Evolutionary conservation across 768 basidiomycete genomes (phyloP), one percentile per base, ranked within the genome.

Genomic region (Lactifluus hygrophoroides): DNA sequence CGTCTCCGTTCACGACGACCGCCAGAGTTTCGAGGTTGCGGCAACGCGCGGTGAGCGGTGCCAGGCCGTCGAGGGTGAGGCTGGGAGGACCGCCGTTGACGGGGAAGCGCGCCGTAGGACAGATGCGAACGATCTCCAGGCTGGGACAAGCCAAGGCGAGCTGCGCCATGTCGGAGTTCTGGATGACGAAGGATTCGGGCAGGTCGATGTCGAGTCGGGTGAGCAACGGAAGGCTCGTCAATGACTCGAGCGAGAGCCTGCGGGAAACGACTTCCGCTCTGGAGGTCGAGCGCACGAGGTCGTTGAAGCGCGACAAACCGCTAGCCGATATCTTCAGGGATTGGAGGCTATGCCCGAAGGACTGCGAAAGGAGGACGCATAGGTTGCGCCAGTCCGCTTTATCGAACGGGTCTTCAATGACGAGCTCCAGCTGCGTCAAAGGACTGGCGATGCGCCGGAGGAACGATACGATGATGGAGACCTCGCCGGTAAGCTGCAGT

Each of bases 391-490:
- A 90, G 66, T 90, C 87, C 8, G 77, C 78, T 57, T 78, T 77
- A 66, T 83, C 82, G 21, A 86, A 86, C 16, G 88, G 86, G 64
- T 90, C 88, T 62, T 90, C 88, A 63, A 90, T 85, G 68, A 84
- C 75, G 38, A 90, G 80, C 49, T 90, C 88, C 53, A 90, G 75
- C 51, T 80, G 77, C n/a, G 76, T 74, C 66, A 90, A 71, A n/a
- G 79, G 75, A 68, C 80, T 81, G 19, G 81, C 77, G 64, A 90
- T 69, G 66, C 88, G 85, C 64, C 78, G 82, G 63, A 90, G 70
- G 74, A 90, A 90, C 7, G 83, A 81, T 10, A 81, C 80, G 56
- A 89, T 80, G 69, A 84, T 87, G 7, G 80, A 76, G 8, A 80
- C 81, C 59, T 85, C 83, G 57, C 88, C 88, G 1, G 84, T 85